Percentiles rank a stretch among this genome's conserved stretches.
These are phyloP conservation scores for Phyllosticta ampelicida DNA, from an alignment of 2,329 filamentous ascomycete species.

Conservation along the genomic window DNA sequence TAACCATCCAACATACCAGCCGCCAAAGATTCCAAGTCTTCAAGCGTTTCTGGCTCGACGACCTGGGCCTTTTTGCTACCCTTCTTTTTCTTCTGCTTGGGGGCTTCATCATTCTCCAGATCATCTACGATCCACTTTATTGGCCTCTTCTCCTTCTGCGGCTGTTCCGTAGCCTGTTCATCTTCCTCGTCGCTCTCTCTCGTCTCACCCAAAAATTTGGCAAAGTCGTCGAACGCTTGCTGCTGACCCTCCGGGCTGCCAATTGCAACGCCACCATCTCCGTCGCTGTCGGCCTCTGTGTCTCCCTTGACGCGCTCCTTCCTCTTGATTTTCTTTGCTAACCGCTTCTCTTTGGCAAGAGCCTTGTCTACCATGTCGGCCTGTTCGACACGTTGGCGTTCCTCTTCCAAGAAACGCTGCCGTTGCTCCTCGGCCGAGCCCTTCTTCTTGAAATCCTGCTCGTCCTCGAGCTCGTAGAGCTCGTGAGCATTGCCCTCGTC, in stretches of 20 bases:
- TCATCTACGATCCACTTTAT: constrained; percentile 75
- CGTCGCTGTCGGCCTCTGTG: constrained; percentile 28
- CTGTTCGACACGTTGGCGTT: constrained; percentile 57
- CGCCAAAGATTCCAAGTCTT: constrained; percentile 69
- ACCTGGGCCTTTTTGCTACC: constrained; percentile 36
- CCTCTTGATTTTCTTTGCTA: constrained; percentile 63
- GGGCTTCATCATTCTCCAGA: constrained; percentile 37
- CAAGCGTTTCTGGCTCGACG: constrained; percentile 65
- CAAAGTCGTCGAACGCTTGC: constrained; percentile 6
- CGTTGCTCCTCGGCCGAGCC: constrained; percentile 70
- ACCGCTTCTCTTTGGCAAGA: constrained; percentile 64
- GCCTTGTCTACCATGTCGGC: constrained; percentile 79
- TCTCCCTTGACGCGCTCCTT: constrained; percentile 55
- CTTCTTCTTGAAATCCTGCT: constrained; percentile 64
- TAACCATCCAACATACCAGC: constrained; percentile 50
- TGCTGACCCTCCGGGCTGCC: constrained; percentile 16
- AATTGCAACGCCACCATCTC: constrained; percentile 20
- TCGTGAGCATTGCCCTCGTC: constrained; percentile 80
- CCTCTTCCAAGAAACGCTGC: constrained; percentile 64
- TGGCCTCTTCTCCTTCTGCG: constrained; percentile 53
- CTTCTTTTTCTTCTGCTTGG: constrained; percentile 22
- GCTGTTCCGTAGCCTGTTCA: constrained; percentile 19
- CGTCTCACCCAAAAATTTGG: constrained; percentile 2
- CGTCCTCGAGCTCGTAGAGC: constrained; percentile 78
- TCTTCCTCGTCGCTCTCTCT: constrained; percentile 15